Evolutionary conservation across 2,329 filamentous ascomycete genomes (phyloP).

Genomic region (Colletotrichum coccodes): DNA sequence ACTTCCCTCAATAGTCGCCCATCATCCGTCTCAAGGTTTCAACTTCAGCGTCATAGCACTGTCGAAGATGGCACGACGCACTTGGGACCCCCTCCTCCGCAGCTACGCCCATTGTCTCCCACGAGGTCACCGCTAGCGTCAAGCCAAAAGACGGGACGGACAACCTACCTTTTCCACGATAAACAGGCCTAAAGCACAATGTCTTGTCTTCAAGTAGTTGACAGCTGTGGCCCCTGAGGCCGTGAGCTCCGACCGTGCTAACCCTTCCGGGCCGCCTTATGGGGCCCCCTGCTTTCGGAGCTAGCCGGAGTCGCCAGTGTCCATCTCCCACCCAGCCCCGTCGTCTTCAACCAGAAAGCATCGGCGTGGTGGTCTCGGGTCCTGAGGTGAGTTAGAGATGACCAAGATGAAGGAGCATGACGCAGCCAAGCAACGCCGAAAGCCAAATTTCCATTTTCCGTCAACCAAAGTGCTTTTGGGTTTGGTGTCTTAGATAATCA

Average conservation of each 20-base stretch:
- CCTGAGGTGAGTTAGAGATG: neutral
- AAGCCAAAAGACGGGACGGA: neutral
- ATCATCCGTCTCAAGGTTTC: neutral
- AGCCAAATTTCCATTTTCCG: neutral
- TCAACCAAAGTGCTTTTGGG: neutral
- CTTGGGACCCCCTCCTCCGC: neutral
- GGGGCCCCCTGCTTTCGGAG: constrained; percentile 25
- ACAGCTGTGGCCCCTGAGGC: constrained; percentile 16
- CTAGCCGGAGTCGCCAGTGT: constrained; percentile 22
- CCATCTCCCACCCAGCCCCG: neutral
- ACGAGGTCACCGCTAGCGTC: neutral
- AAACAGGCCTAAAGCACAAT: constrained; percentile 2
- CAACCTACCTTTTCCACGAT: too few species aligned
- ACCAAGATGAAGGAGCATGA: neutral
- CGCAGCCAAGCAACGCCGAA: neutral
- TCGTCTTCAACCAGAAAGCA: neutral
- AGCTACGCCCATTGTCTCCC: neutral
- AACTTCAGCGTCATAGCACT: neutral
- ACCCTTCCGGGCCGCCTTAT: constrained; percentile 7
- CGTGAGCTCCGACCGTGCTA: constrained; percentile 13
- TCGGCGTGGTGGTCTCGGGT: constrained; percentile 1
- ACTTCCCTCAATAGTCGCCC: neutral
- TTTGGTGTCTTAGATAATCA: constrained; percentile 14
- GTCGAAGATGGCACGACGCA: neutral
- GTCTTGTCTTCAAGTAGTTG: constrained; percentile 24